Evolutionary conservation across 2,329 filamentous ascomycete genomes (phyloP).

Genomic region (Ascosphaera apis): DNA sequence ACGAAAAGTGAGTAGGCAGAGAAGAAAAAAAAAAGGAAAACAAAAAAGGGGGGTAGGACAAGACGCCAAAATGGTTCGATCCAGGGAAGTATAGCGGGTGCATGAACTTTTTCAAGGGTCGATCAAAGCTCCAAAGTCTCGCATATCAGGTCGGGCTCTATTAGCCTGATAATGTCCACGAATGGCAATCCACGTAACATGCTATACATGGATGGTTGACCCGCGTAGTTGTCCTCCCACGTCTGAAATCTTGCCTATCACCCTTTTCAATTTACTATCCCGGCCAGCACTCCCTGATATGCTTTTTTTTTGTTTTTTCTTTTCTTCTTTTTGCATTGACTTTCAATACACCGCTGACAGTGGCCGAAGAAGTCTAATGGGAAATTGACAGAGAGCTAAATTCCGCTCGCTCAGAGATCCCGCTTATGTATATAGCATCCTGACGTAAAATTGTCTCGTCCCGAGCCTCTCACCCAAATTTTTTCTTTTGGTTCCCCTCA

Average conservation of each 20-base stretch:
- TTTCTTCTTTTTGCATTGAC: neutral
- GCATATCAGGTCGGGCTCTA: neutral
- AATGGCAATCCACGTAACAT: neutral
- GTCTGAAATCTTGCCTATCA: neutral
- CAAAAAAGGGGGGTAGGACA: too few relatives aligned
- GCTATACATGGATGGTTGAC: neutral
- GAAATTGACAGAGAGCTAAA: neutral
- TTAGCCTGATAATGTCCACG: neutral
- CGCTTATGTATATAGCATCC: neutral
- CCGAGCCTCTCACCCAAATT: neutral
- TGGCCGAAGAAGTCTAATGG: neutral
- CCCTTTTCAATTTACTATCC: neutral
- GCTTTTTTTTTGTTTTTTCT: neutral
- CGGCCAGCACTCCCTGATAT: neutral
- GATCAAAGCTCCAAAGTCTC: neutral
- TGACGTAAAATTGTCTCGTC: neutral
- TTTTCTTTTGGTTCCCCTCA: neutral
- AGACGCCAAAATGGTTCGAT: too few relatives aligned
- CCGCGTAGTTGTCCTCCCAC: neutral
- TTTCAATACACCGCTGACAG: neutral
- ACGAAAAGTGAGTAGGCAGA: too few relatives aligned
- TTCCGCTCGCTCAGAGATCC: neutral
- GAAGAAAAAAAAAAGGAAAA: too few relatives aligned
- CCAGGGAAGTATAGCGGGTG: neutral
- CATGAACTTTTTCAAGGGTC: neutral